Evolutionary conservation across 2,329 filamentous ascomycete species (phyloP), one percentile per base, ranked within the genome.

Genomic region (Diaporthe amygdali): DNA sequence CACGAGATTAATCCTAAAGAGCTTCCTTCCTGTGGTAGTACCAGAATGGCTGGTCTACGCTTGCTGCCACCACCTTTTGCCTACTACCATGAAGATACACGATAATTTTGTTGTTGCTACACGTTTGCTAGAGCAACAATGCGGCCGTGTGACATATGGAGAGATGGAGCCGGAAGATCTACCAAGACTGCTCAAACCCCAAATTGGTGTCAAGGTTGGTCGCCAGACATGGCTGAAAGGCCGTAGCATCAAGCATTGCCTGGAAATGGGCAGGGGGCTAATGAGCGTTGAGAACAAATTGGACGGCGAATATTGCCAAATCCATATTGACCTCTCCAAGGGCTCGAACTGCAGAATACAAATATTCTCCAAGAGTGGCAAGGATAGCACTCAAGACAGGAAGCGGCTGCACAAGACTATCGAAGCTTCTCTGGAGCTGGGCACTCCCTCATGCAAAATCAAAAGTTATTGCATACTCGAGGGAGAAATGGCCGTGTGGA

Each of bases 291-390:
- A 97, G 79, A 86, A 91, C 66, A 97, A 97, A 78, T 90, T 97
- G 73, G 94, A 97, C 76, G 94, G 93, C 15, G 95, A 97, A 80
- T 97, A 96, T 75, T 97, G 94, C 75, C 95, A 97, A 79, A 90
- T 97, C 37, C 95, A 97, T 76, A 84, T 97, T 47, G 90, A 97
- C 77, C 82, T 93, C 8, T 83, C 83, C 10, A 89, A 88, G 63
- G 82, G 82, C 20, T 78, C 71, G 1, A 78, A 86, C 1, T 88
- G 85, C 59, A n/a, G n/a, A n/a, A 90, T 97, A 34, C 91, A 92
- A 74, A 96, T 97, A 37, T 97, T 96, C 78, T 97, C 94, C 12
- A 98, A 97, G 79, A 96, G 94, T 76, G 94, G 95, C 71, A 97
- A 96, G 78, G 94, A 97, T 75, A 96, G 94, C 54, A 97, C 94